Percentiles rank a stretch among this genome's conserved stretches.
Conservation (phyloP, 2,329 filamentous ascomycete species). For the Pseudogymnoascus sp. region DNA sequence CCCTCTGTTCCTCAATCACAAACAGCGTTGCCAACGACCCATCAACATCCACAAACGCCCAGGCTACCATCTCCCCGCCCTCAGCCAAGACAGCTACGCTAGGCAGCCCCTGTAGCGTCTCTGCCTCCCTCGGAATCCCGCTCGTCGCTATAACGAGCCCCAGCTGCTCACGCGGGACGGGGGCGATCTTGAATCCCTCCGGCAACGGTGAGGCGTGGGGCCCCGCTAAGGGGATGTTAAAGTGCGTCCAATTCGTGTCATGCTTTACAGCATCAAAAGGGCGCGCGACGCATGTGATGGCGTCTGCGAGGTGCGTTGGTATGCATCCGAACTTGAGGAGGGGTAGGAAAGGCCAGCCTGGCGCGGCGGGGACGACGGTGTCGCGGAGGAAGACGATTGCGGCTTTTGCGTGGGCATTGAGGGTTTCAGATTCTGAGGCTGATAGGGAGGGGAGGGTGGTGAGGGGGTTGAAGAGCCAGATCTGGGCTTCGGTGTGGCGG, state of each 20-base stretch:
- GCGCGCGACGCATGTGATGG: conserved; percentile 13
- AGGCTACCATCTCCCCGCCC: conserved; percentile 20
- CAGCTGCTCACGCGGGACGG: conserved; percentile 23
- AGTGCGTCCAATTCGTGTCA: conserved; percentile 22
- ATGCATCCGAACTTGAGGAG: conserved; percentile 22
- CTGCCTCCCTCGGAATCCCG: conserved; percentile 19
- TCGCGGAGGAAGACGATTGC: conserved; percentile 20
- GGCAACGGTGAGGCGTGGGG: conserved; percentile 12
- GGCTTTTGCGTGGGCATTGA: conserved; percentile 15
- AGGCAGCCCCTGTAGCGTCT: conserved; percentile 21
- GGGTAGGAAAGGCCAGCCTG: conserved; percentile 26
- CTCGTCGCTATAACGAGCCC: conserved; percentile 25
- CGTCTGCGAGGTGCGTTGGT: conserved; percentile 16
- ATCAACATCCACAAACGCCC: conserved; percentile 26
- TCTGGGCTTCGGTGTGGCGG: conserved; percentile 25
- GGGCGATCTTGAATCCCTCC: conserved; percentile 14
- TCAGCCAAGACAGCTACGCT: conserved; percentile 21
- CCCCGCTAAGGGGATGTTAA: conserved; percentile 13
- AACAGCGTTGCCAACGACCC: conserved; percentile 25
- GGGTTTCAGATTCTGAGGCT: background rate
- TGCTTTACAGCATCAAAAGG: conserved; percentile 14
- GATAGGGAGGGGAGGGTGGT: conserved; percentile 10
- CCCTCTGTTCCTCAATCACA: conserved; percentile 23
- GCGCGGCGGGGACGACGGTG: conserved; percentile 21
- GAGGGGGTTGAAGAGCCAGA: conserved; percentile 26